Evolutionary conservation across 1,284 basidiomycete genomes (phyloP).

Genomic region (Ceratobasidium sp.): DNA sequence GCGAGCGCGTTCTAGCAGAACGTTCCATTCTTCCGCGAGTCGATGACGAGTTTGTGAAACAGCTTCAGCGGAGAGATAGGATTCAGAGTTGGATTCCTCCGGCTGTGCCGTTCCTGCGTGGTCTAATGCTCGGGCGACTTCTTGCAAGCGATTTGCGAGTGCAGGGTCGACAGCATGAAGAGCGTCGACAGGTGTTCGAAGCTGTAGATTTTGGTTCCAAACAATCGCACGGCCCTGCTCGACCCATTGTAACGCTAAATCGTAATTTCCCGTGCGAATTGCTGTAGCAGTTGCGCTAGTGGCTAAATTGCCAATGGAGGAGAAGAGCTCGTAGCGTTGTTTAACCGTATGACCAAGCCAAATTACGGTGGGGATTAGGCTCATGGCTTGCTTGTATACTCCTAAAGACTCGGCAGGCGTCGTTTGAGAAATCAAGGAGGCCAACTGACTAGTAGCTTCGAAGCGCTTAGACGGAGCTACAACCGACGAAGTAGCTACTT

Average conservation of each 20-base stretch:
- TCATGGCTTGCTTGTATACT: neutral
- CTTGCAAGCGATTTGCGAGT: neutral
- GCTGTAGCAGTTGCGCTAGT: neutral
- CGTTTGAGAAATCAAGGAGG: too few relatives aligned
- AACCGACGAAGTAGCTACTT: too few relatives aligned
- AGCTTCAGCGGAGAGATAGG: neutral
- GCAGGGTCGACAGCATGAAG: neutral
- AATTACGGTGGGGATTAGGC: neutral
- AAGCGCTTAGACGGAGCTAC: too few relatives aligned
- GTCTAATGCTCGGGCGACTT: neutral
- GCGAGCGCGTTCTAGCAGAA: neutral
- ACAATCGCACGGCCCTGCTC: conserved; percentile 14
- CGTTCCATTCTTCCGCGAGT: neutral
- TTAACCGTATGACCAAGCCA: neutral
- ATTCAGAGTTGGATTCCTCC: neutral
- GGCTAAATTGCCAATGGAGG: neutral
- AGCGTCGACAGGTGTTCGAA: conserved; percentile 9
- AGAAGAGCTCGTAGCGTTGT: neutral
- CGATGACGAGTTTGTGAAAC: neutral
- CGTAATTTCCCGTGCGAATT: neutral
- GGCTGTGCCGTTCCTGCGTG: neutral
- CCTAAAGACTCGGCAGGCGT: neutral
- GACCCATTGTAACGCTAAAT: neutral
- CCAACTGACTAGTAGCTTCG: too few relatives aligned
- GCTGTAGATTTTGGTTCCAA: conserved; percentile 4